Evolutionary conservation across 495 filamentous ascomycete genomes (phyloP).

Genomic region (Pseudevernia furfuracea): DNA sequence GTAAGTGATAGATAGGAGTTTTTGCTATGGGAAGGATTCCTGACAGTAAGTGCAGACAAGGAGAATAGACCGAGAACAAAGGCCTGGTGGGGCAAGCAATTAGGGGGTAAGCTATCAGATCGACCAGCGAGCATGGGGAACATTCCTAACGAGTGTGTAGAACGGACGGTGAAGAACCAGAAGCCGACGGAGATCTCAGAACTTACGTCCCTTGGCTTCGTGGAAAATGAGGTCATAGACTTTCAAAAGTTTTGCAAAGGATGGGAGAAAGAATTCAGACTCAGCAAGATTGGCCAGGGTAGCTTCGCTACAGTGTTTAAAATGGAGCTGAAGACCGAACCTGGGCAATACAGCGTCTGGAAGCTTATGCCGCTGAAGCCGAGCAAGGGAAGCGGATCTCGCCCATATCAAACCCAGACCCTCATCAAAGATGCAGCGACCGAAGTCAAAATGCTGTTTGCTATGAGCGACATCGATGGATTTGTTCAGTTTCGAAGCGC

Average conservation of each 20-base stretch:
- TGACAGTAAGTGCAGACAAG: not conserved
- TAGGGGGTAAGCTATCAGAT: not conserved
- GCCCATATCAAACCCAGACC: conserved; percentile 33
- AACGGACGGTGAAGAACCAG: not conserved
- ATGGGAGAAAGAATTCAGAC: conserved; percentile 27
- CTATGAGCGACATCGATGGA: conserved; percentile 71
- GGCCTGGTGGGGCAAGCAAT: not conserved
- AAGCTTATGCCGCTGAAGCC: conserved; percentile 46
- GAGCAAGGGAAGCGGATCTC: conserved; percentile 38
- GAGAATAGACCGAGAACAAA: not conserved
- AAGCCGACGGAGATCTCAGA: not conserved
- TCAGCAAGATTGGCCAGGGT: conserved; percentile 45
- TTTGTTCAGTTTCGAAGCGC: conserved; percentile 84
- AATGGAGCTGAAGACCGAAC: conserved; percentile 36
- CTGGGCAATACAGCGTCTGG: conserved; percentile 38
- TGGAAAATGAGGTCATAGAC: conserved; percentile 3
- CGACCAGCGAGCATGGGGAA: not conserved
- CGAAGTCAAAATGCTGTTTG: conserved; percentile 69
- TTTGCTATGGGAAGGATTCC: not conserved
- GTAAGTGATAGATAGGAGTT: not conserved
- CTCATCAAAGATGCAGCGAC: conserved; percentile 48
- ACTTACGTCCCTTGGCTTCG: conserved; percentile 7
- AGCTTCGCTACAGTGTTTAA: conserved; percentile 48
- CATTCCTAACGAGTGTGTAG: not conserved
- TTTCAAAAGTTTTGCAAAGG: conserved; percentile 12